Base-by-base conservation (phyloP, 768 basidiomycete genomes). In the Hygrocybe coccinea region DNA sequence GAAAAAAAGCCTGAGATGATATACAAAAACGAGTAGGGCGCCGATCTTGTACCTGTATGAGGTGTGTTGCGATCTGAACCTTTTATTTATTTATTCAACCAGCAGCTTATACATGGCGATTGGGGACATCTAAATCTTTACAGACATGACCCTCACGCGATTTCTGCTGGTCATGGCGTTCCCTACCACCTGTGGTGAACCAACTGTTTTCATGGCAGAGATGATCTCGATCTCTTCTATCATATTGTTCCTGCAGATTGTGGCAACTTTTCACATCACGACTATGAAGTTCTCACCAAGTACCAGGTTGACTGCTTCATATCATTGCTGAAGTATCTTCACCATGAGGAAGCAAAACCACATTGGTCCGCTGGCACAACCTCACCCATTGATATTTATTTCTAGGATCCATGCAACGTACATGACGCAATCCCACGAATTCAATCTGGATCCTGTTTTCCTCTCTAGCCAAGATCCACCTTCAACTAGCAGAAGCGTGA, bases 111-210 rank as follows among this genome's bases (percentile, higher is more conserved):
- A 39, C 56, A 71, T 67, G 57, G 65, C 38, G 70, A 71, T 53
- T 70, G 70, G 68, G 70, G 70, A 8, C 67, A 71, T 62, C 52
- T 71, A 2, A n/a, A 39, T 71, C 2, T 71, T 70, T 55, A 62
- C 58, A 4, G 65, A 69, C 38, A 14, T 52, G 29, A 69, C 67
- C 1, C 59, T 60, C 10, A 66, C 63, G 5, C 56, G 60, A 8
- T 67, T 66, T 43, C 64, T 71, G 2, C 58, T 70, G 7, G 67
- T 71, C 36, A 65, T 71, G 69, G 57, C 65, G 37, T 67, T 66
- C 55, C 59, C 65, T 7, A 48, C 56, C 7, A 54, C 54, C 15
- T 67, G 68, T 56, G 44, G 67, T 69, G 48, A 22, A 64, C 59
- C 36, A 8, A 24, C 12, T 56, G 21, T 47, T 21, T 10, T 39